A percentile compares a stretch with the other conserved stretches of the same genome.
phyloP scores from a whole-genome alignment of 345 rosid species.

The Euclidium syriacum region DNA sequence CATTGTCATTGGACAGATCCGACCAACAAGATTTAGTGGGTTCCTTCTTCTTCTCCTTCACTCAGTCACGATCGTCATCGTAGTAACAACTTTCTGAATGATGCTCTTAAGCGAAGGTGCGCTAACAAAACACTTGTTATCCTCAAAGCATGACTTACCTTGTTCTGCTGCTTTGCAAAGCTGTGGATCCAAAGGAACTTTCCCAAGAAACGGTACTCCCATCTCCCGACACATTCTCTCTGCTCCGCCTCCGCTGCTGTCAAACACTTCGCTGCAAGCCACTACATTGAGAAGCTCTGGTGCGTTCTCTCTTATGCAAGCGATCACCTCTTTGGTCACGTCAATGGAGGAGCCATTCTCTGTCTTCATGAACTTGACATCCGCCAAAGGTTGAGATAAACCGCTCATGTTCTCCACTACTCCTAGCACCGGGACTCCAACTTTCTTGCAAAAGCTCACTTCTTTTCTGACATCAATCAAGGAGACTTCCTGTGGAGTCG shows the following conservation, averaged over 20 bases:
- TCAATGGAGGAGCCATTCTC: conserved; percentile 50
- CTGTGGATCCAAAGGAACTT: too few species aligned
- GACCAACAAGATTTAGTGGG: too few species aligned
- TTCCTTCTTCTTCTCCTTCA: too few species aligned
- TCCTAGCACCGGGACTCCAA: conserved; percentile 67
- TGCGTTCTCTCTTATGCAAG: conserved; percentile 49
- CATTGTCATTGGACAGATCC: too few species aligned
- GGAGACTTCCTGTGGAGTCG: conserved; percentile 79
- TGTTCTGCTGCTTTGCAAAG: conserved; percentile 66
- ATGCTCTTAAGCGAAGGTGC: conserved; percentile 54
- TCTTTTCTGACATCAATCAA: conserved; percentile 72
- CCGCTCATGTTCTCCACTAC: conserved; percentile 94
- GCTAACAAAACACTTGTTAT: conserved; percentile 48
- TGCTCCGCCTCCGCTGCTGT: conserved; percentile 70
- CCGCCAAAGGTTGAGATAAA: conserved; percentile 52
- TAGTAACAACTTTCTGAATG: conserved; percentile 36
- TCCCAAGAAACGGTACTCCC: conserved; percentile 70
- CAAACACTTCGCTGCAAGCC: too few species aligned
- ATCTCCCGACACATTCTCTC: conserved; percentile 61
- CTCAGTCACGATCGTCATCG: conserved; percentile 23
- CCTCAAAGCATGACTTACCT: conserved; percentile 66
- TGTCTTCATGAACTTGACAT: too few species aligned
- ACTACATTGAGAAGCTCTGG: conserved; percentile 55
- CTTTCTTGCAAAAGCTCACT: conserved; percentile 80
- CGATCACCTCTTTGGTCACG: conserved; percentile 43